Percentiles rank a stretch among this genome's conserved stretches.
Conservation (phyloP, 2,329 filamentous ascomycete genomes). For the Fusarium chaquense region DNA sequence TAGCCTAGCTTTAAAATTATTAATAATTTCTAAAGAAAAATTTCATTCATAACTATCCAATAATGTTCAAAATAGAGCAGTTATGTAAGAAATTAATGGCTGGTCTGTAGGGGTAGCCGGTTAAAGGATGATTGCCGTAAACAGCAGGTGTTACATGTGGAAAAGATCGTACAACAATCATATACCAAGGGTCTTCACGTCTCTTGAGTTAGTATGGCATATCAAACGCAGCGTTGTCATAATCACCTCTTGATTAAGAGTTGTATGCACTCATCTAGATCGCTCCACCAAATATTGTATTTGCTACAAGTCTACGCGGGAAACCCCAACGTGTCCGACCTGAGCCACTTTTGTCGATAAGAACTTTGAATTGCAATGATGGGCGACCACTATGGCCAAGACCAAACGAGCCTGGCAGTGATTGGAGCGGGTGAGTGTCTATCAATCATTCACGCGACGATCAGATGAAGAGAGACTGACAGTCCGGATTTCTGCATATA, state of each 20-base stretch:
- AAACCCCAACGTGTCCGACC: conserved; percentile 3
- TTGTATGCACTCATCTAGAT: conserved; percentile 2
- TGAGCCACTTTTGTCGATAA: conserved; percentile 4
- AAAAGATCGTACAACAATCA: conserved; percentile 1
- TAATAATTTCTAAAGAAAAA: too few relatives aligned
- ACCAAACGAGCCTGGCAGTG: conserved; percentile 4
- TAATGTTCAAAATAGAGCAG: too few relatives aligned
- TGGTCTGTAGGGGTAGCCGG: too few relatives aligned
- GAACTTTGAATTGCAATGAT: conserved; percentile 6
- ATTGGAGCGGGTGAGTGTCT: conserved; percentile 1
- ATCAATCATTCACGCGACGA: conserved; percentile 1
- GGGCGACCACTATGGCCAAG: neutral
- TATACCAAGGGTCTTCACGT: neutral
- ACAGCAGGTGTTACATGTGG: neutral
- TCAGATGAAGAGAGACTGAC: conserved; percentile 2
- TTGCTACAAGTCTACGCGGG: neutral
- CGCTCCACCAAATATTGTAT: conserved; percentile 3
- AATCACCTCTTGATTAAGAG: conserved; percentile 1
- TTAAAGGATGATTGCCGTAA: too few relatives aligned
- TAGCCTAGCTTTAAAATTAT: too few relatives aligned
- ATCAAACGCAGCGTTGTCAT: conserved; percentile 3
- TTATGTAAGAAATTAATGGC: too few relatives aligned
- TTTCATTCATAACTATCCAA: too few relatives aligned
- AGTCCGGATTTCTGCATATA: conserved; percentile 6
- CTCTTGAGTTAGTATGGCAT: conserved; percentile 2